phyloP scores from a whole-genome alignment of 352 stramenopile species.

The Peronospora farinosa region DNA sequence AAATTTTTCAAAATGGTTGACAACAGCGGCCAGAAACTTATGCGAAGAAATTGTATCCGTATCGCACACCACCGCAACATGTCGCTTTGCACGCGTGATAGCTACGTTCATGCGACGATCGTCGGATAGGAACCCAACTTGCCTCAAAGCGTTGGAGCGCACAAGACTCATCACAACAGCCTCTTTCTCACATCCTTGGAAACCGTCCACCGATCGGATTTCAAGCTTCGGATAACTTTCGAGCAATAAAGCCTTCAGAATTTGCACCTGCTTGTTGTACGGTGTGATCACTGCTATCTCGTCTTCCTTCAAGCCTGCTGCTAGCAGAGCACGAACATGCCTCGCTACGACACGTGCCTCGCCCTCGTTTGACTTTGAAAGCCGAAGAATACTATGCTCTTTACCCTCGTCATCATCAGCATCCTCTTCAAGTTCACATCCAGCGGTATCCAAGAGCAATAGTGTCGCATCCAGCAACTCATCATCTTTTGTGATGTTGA shows the following conservation, averaged over 20 bases:
- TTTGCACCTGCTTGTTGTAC: conserved; percentile 96
- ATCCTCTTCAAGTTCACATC: conserved; percentile 89
- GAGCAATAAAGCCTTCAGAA: conserved; percentile 84
- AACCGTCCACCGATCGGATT: conserved; percentile 94
- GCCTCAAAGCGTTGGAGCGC: conserved; percentile 82
- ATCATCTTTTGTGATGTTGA: conserved; percentile 49
- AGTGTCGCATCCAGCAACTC: conserved; percentile 69
- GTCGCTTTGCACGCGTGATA: conserved; percentile 92
- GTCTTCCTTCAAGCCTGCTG: conserved; percentile 71
- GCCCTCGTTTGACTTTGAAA: conserved; percentile 75
- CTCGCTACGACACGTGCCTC: conserved; percentile 68
- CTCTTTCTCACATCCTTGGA: conserved; percentile 96
- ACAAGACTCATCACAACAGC: conserved; percentile 97
- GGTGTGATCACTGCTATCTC: conserved; percentile 97
- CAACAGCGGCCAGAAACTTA: conserved; percentile 87
- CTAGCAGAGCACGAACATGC: conserved; percentile 85
- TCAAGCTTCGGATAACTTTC: conserved; percentile 67
- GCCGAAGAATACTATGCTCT: conserved; percentile 22
- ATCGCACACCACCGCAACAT: conserved; percentile 93
- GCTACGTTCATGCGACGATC: conserved; percentile 97
- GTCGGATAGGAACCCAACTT: conserved; percentile 95
- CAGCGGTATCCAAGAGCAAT: conserved; percentile 91
- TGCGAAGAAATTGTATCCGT: conserved; percentile 89
- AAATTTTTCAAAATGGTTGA: conserved; percentile 89
- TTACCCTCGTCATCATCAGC: conserved; percentile 21